Base-by-base conservation (phyloP, 2,329 filamentous ascomycete species). In the Rachicladosporium sp. region DNA sequence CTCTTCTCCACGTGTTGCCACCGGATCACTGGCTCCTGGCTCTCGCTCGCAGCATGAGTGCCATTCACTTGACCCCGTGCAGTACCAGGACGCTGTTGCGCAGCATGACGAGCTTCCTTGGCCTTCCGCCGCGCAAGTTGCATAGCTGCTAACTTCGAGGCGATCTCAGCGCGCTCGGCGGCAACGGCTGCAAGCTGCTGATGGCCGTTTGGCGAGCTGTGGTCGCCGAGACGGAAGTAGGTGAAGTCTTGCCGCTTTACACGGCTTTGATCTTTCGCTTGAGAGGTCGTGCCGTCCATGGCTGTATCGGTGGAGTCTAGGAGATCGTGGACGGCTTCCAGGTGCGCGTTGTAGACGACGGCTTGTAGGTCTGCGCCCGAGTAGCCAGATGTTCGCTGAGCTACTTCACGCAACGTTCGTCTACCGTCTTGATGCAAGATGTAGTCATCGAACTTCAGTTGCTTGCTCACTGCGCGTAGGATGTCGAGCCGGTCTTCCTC, bases 251-350 rank as follows among this genome's bases (percentile, higher is more conserved):
- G 13, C 59, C 45, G 29, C 38, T 41, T 46, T 9, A 35, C 30
- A 19, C 38, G 19, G 37, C 40, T 39, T 36, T 43, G 47, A 19
- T 59, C 56, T 15, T 33, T 29, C 34, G 57, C 59, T 40, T 56
- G 49, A 40, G 55, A 55, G 33, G 57, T 58, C 33, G 46, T 56
- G 38, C 48, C 63, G 19, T 50, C 46, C 32, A 49, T 44, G 19
- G 46, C 47, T 52, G 61, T 46, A 31, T 50, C 44, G 34, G 50
- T 35, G 43, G 73, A 67, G 23, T 76, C 68, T 1, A 98, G 73
- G 2, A 93, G 78, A 50, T 95, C 88, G 57, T 98, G 91, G 47
- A 98, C 95, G 21, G 91, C 91, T 64, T 96, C 89, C 4, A 98
- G 73, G 58, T 98, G 91, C 0, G 91, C 88, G 50, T 98, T 98